Conservation (phyloP, 345 rosid genomes). For the Mercurialis annua region DNA sequence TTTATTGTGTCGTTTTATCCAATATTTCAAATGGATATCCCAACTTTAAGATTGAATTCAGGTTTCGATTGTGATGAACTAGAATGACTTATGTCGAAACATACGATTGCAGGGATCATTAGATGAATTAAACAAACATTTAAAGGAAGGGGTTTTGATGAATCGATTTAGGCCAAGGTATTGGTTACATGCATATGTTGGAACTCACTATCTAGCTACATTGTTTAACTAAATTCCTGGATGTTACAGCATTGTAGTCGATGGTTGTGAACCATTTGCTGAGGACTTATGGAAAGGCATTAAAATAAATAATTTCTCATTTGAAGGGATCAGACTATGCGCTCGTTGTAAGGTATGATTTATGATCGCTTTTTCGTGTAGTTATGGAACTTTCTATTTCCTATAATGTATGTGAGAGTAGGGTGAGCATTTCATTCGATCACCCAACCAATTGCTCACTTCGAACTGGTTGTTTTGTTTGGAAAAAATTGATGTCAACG, state of each 20-base stretch:
- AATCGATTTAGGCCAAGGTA: constrained; percentile 92
- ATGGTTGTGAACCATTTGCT: constrained; percentile 72
- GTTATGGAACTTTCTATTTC: too few relatives aligned
- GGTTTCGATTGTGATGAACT: too few relatives aligned
- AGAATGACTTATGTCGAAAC: background rate
- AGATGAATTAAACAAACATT: constrained; percentile 63
- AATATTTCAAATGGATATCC: too few relatives aligned
- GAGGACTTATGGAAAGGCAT: constrained; percentile 84
- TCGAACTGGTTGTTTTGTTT: too few relatives aligned
- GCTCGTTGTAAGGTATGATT: constrained; percentile 71
- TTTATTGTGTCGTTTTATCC: too few relatives aligned
- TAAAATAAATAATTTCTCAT: constrained; percentile 43
- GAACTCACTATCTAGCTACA: background rate
- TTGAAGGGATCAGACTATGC: constrained; percentile 64
- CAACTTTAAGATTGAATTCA: too few relatives aligned
- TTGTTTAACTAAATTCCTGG: background rate
- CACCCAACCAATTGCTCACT: too few relatives aligned
- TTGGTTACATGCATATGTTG: background rate
- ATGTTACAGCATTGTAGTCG: constrained; percentile 57
- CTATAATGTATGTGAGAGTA: too few relatives aligned
- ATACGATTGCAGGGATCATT: constrained; percentile 63
- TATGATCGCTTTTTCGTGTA: too few relatives aligned
- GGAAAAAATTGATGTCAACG: too few relatives aligned
- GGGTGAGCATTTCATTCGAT: too few relatives aligned
- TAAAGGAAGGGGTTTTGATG: constrained; percentile 66